Base-by-base conservation (phyloP, 352 stramenopile genomes). In the Pythium rishiriense region DNA sequence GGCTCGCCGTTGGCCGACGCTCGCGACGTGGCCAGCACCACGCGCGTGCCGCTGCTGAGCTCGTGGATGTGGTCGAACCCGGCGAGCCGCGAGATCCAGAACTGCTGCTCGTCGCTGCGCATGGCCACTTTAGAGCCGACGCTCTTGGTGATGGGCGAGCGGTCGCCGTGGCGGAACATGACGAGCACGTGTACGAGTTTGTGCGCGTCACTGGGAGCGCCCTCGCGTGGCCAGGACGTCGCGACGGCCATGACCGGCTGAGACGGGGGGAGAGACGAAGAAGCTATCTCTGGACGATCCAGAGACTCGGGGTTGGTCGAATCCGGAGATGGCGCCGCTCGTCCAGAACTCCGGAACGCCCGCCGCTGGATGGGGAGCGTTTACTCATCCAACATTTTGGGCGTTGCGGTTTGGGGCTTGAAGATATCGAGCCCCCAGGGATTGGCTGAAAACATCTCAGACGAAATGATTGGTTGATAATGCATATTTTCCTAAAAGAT, bases 91-190 rank as follows among this genome's bases (percentile, higher is more conserved):
- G 73, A 74, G 56, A 87, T 69, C 84, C 84, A 93, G 52, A 89
- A 88, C 59, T 85, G 57, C 50, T 64, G 79, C 58, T 93, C 80
- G 1, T 45, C 28, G 43, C 62, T 62, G 22, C 66, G 65, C 70
- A 93, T 86, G 21, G 28, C 8, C 53, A 93, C 49, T 8, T 77
- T 75, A 14, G 58, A 9, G 61, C 76, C 79, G 9, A 91, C 67
- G 15, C 61, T 69, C 35, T 77, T 78, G 42, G 79, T 85, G 71
- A 93, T 86, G 4, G 85, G 85, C n/a, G 85, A 90, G 17, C 85
- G 78, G 55, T 93, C 85, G 42, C 85, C 85, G 63, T 93, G 85
- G 14, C 85, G 85, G 55, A 92, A 92, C 61, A 91, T 66, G 56
- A 83, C 75, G n/a, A 84, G 43, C 65, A 94, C 79, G 39, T 94